These are phyloP conservation scores for Aspergillus nidulans DNA, from an alignment of 495 filamentous ascomycete species.

Conservation along the genomic window DNA sequence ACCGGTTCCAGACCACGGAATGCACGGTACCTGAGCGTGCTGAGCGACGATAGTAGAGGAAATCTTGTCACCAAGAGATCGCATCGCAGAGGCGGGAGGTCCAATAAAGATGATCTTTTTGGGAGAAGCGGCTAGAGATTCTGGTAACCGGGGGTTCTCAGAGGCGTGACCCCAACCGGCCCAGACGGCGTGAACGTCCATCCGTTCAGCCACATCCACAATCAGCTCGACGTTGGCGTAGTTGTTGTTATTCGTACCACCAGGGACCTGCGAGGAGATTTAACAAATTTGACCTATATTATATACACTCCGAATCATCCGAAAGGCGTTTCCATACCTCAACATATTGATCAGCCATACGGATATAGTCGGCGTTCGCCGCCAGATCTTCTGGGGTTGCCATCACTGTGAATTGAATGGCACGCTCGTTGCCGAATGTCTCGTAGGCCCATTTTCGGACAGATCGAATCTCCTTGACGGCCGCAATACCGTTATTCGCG, in stretches of 20 bases:
- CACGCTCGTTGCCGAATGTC: slow-evolving; percentile 94
- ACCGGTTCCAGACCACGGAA: slow-evolving; percentile 95
- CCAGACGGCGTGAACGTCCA: slow-evolving; percentile 98
- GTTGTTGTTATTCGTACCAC: slow-evolving; percentile 99
- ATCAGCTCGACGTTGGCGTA: slow-evolving; percentile 99
- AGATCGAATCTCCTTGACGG: slow-evolving; percentile 97
- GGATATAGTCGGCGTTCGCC: slow-evolving; percentile 98
- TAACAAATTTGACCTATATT: background rate
- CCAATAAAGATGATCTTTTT: slow-evolving; percentile 99
- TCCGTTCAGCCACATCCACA: slow-evolving; percentile 98
- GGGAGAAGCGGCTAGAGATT: slow-evolving; percentile 89
- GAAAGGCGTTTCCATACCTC: slow-evolving; percentile 54
- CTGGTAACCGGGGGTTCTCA: slow-evolving; percentile 95
- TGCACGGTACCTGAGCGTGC: slow-evolving; percentile 94
- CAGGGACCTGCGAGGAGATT: slow-evolving; percentile 56
- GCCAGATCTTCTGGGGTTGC: slow-evolving; percentile 97
- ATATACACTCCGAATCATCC: background rate
- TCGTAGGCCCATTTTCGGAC: slow-evolving; percentile 99
- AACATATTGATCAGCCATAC: slow-evolving; percentile 99
- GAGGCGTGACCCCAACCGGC: slow-evolving; percentile 99
- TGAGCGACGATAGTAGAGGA: slow-evolving; percentile 99
- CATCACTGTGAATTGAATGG: slow-evolving; percentile 99
- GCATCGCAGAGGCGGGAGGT: slow-evolving; percentile 96
- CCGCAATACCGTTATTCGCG: slow-evolving; percentile 99
- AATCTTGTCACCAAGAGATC: slow-evolving; percentile 98